Percentiles rank a stretch among this genome's conserved stretches.
Conservation (phyloP, 2,329 filamentous ascomycete genomes). For the Daldinia eschscholtzii region DNA sequence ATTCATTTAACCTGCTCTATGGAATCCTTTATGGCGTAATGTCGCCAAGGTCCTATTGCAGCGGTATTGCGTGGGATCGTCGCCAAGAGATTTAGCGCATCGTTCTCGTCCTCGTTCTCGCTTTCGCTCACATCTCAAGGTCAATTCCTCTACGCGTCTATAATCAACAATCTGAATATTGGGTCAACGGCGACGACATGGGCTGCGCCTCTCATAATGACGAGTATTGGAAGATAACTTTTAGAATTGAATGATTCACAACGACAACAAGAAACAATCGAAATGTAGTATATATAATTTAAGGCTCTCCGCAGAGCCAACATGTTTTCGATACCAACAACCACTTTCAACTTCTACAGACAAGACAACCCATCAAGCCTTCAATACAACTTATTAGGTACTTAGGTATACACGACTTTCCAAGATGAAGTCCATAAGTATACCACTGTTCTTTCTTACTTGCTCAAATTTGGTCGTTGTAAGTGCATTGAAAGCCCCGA, state of each 20-base stretch:
- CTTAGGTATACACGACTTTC: background rate
- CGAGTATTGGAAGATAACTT: background rate
- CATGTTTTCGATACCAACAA: background rate
- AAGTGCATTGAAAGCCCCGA: constrained; percentile 4
- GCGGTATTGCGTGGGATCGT: background rate
- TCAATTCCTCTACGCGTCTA: background rate
- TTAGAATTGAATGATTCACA: background rate
- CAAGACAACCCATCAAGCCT: background rate
- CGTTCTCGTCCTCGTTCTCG: constrained; percentile 42
- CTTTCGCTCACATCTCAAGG: constrained; percentile 15
- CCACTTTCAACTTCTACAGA: background rate
- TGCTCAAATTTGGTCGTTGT: constrained; percentile 30
- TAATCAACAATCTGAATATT: background rate
- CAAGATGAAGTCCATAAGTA: constrained; percentile 22
- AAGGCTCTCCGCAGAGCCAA: background rate
- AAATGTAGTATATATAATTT: constrained; percentile 7
- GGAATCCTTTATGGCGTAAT: constrained; percentile 8
- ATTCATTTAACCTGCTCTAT: background rate
- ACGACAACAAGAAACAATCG: background rate
- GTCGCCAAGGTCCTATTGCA: background rate
- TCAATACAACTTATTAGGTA: background rate
- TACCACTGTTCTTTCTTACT: constrained; percentile 10
- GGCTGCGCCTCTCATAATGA: background rate
- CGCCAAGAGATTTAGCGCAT: constrained; percentile 19
- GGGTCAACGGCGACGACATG: background rate